Percentiles rank a stretch among this genome's conserved stretches.
Conservation (phyloP, 2,329 filamentous ascomycete genomes). For the Penicillium sp. region DNA sequence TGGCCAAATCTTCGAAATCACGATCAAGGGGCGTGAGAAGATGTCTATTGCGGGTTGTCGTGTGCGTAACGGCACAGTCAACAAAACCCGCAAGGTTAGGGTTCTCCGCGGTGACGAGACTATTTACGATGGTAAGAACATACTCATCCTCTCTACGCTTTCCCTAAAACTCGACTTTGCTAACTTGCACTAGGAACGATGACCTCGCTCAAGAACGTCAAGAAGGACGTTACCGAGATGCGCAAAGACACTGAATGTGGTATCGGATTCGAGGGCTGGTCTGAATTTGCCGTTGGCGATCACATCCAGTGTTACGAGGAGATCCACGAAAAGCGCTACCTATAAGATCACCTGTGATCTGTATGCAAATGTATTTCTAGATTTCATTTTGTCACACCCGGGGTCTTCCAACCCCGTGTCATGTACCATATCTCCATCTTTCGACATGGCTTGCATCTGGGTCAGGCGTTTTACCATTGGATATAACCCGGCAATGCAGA, state of each 20-base stretch:
- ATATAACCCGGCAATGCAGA: background rate
- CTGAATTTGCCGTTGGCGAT: slow-evolving; percentile 77
- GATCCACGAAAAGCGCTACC: slow-evolving; percentile 66
- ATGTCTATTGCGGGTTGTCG: slow-evolving; percentile 83
- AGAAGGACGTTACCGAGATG: slow-evolving; percentile 89
- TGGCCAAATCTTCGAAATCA: slow-evolving; percentile 79
- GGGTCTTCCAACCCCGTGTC: background rate
- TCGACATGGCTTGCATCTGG: slow-evolving; percentile 14
- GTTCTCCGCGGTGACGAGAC: slow-evolving; percentile 70
- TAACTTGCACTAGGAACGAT: slow-evolving; percentile 62
- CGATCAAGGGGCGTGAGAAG: slow-evolving; percentile 67
- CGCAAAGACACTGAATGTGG: slow-evolving; percentile 93
- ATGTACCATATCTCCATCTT: slow-evolving; percentile 1
- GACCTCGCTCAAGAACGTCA: slow-evolving; percentile 81
- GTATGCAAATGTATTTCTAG: slow-evolving; percentile 12
- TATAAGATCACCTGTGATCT: slow-evolving; percentile 24
- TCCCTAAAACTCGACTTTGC: background rate
- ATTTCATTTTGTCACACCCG: slow-evolving; percentile 5
- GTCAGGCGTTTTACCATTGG: slow-evolving; percentile 11
- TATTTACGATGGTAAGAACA: slow-evolving; percentile 75
- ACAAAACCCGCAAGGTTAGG: slow-evolving; percentile 63
- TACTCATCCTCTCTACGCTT: background rate
- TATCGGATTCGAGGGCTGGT: slow-evolving; percentile 78
- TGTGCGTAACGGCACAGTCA: slow-evolving; percentile 76
- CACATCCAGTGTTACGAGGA: slow-evolving; percentile 86